These are phyloP conservation scores for Lachancea cidri DNA, from an alignment of 805 yeast genomes.

Conservation along the genomic window DNA sequence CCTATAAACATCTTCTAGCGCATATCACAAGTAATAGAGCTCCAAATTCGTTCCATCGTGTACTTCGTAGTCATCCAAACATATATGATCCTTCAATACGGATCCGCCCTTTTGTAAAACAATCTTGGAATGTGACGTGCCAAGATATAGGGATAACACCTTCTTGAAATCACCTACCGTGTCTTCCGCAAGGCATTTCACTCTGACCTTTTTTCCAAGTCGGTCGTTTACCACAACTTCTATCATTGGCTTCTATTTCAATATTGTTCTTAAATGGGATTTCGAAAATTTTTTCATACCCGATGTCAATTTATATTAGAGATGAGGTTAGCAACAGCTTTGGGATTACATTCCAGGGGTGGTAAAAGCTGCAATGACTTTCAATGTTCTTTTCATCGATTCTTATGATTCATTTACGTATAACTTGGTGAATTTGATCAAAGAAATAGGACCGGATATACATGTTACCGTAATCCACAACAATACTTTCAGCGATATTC, in stretches of 20 bases:
- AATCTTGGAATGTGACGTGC: slow-evolving; percentile 59
- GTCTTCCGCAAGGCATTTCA: slow-evolving; percentile 83
- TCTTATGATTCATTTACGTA: slow-evolving; percentile 94
- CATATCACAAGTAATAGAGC: slow-evolving; percentile 57
- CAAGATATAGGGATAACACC: slow-evolving; percentile 75
- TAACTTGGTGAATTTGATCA: slow-evolving; percentile 64
- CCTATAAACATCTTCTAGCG: slow-evolving; percentile 12
- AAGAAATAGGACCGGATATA: slow-evolving; percentile 33
- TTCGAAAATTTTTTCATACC: background rate
- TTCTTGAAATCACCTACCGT: slow-evolving; percentile 87
- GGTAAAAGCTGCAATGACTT: slow-evolving; percentile 7
- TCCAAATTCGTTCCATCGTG: slow-evolving; percentile 87
- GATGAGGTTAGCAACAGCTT: background rate
- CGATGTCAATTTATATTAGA: background rate
- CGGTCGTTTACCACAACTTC: slow-evolving; percentile 71
- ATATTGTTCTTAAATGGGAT: background rate
- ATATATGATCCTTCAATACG: slow-evolving; percentile 81
- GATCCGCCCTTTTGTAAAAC: slow-evolving; percentile 82
- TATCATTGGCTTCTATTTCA: slow-evolving; percentile 41
- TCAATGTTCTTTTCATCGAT: slow-evolving; percentile 48
- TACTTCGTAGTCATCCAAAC: slow-evolving; percentile 90
- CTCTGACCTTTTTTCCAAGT: slow-evolving; percentile 81
- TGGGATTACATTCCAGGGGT: background rate
- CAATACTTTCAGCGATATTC: slow-evolving; percentile 30
- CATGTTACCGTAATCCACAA: slow-evolving; percentile 36